These are phyloP conservation scores for Cystoderma amianthinum DNA, from an alignment of 768 basidiomycete genomes.

Conservation along the genomic window DNA sequence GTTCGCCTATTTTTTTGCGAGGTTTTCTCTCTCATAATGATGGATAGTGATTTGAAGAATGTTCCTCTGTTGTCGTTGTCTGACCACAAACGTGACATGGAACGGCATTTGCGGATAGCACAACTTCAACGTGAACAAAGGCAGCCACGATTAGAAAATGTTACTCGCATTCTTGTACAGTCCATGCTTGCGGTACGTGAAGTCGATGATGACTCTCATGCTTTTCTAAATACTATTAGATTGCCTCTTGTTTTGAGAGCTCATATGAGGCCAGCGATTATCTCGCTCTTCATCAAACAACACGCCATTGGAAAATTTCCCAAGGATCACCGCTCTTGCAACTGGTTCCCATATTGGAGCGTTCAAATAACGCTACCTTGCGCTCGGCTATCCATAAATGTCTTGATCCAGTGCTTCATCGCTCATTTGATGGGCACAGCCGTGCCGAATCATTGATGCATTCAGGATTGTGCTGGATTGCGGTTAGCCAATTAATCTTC, in stretches of 20 bases:
- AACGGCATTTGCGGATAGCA: constrained; percentile 27
- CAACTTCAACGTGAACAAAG: constrained; percentile 30
- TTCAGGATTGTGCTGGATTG: constrained; percentile 46
- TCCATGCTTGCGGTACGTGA: constrained; percentile 33
- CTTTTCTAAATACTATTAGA: constrained; percentile 18
- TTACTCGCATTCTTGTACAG: constrained; percentile 31
- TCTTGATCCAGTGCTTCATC: constrained; percentile 15
- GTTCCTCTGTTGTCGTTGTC: constrained; percentile 32
- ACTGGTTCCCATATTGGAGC: constrained; percentile 22
- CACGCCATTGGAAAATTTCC: neutral
- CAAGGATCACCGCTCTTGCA: neutral
- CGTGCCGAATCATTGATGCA: constrained; percentile 8
- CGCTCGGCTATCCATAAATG: constrained; percentile 21
- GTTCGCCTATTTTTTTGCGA: constrained; percentile 7
- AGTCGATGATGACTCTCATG: neutral
- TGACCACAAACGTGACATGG: constrained; percentile 28
- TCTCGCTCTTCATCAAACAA: neutral
- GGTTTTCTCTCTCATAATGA: too few species aligned
- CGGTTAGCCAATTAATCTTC: constrained; percentile 50
- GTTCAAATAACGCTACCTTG: constrained; percentile 25
- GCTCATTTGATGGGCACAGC: constrained; percentile 1
- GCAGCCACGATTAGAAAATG: constrained; percentile 33
- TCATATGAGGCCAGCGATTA: constrained; percentile 9
- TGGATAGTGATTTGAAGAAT: constrained; percentile 35
- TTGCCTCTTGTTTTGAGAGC: constrained; percentile 32